These are phyloP conservation scores for Harrya chromipes DNA, from an alignment of 768 basidiomycete species.

Conservation along the genomic window DNA sequence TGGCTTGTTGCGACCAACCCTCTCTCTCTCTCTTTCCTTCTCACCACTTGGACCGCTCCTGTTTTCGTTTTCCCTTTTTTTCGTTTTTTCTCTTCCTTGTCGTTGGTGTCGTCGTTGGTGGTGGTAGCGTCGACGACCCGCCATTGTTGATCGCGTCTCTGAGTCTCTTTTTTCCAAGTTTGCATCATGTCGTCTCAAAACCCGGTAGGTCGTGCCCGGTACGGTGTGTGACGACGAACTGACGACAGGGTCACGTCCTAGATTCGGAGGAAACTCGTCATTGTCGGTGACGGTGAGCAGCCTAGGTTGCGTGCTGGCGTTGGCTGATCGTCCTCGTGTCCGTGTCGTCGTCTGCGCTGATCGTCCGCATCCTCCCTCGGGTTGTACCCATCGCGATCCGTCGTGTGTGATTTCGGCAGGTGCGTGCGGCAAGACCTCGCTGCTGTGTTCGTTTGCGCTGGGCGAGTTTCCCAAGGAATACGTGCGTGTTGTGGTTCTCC, in stretches of 20 bases:
- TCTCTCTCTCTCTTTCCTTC: constrained; percentile 12
- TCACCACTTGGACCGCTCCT: constrained; percentile 9
- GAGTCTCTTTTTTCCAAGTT: too few species aligned
- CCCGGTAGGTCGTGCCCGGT: constrained; percentile 43
- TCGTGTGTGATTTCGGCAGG: constrained; percentile 38
- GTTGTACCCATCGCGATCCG: background rate
- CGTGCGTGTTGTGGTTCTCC: constrained; percentile 37
- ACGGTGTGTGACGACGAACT: background rate
- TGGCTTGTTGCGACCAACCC: constrained; percentile 20
- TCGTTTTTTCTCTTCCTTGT: background rate
- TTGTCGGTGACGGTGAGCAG: constrained; percentile 89
- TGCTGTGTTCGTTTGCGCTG: constrained; percentile 87
- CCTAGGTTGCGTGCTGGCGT: too few species aligned
- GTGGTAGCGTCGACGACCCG: background rate
- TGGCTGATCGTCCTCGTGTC: too few species aligned
- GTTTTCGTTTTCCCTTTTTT: background rate
- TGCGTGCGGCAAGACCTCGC: constrained; percentile 95
- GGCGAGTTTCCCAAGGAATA: constrained; percentile 97
- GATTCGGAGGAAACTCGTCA: constrained; percentile 94
- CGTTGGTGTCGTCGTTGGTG: background rate
- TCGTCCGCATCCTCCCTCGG: background rate
- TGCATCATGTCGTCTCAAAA: constrained; percentile 49
- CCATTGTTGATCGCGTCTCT: background rate
- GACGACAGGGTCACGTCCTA: constrained; percentile 26
- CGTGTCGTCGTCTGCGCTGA: background rate